phyloP scores from a whole-genome alignment of 768 basidiomycete species.

The Tricholoma bakamatsutake region DNA sequence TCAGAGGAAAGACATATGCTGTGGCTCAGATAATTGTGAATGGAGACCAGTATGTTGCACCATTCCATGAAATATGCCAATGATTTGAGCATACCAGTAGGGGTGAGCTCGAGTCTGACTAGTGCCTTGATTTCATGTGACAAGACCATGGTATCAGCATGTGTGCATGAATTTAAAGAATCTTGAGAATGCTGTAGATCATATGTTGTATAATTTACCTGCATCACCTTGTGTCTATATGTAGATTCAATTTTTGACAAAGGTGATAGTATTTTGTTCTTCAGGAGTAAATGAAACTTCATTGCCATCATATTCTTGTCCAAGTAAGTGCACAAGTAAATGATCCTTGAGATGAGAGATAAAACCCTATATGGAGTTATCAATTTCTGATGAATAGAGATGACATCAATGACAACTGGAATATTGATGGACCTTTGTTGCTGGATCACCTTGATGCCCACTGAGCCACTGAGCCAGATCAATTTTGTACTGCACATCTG shows the following conservation, averaged over 20 bases:
- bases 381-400: too few species aligned
- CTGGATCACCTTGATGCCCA: not conserved
- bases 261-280: slow-evolving; percentile 9
- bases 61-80: slow-evolving; percentile 19
- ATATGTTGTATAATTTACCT: slow-evolving; percentile 36
- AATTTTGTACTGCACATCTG: not conserved
- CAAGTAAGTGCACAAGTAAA: slow-evolving; percentile 19
- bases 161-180: slow-evolving; percentile 23
- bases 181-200: slow-evolving; percentile 33
- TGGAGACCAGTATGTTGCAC: slow-evolving; percentile 12
- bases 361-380: slow-evolving; percentile 17
- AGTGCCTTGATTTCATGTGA: slow-evolving; percentile 2
- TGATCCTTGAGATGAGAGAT: slow-evolving; percentile 22
- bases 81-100: slow-evolving; percentile 17
- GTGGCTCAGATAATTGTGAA: not conserved
- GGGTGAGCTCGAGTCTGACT: slow-evolving; percentile 12
- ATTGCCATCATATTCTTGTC: slow-evolving; percentile 11
- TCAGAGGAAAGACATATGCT: slow-evolving; percentile 24
- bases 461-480: not conserved
- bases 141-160: slow-evolving; percentile 25
- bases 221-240: slow-evolving; percentile 24
- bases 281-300: slow-evolving; percentile 9
- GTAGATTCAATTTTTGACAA: slow-evolving; percentile 23
- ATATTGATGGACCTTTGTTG: not conserved
- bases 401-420: not conserved